Evolutionary conservation across 495 filamentous ascomycete genomes (phyloP), one percentile per base, ranked within the genome.

Genomic region (Neurospora sp.): DNA sequence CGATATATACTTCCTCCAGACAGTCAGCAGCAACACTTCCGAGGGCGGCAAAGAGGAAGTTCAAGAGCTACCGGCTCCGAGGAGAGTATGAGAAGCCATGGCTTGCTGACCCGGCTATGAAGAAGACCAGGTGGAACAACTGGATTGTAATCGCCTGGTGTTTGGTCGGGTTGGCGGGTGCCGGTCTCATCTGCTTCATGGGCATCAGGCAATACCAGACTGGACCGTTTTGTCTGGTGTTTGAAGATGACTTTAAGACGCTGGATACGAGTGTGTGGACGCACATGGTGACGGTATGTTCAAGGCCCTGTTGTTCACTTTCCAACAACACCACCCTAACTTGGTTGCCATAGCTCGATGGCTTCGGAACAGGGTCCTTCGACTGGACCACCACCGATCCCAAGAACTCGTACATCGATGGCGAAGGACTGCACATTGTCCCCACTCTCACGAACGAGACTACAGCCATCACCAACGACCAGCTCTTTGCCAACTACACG

Each of bases 311-410:
- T 69, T 18, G 3, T 68, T 45, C 2, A 73, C 12, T 39, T 10
- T 12, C 40, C 40, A 4, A 40, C 40, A 40, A 40, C 9, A 40
- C 40, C 40, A 40, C 14, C 2, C 41, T 40, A 53, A 18, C n/a
- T 0, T 45, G 40, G 6, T 18, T 45, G 10, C n/a, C 72, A 3
- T 71, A 84, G 74, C 39, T 78, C 12, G 79, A 79, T 41, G 83
- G 82, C 0, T 85, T 82, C 70, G 83, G 83, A 41, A 80, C 79
- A 40, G 83, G 83, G 18, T 79, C 78, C 12, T 85, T 84, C 69
- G 83, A 85, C 71, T 83, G 82, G 83, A 84, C 83, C 5, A 85
- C 83, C 6, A 77, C 76, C 12, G 84, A 85, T 69, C 70, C 77
- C 0, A 74, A 75, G 71, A 86, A 86, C 72, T 74, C 82, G 1